Evolutionary conservation across 2,329 filamentous ascomycete species (phyloP).

Genomic region (Fusarium bulbicola): DNA sequence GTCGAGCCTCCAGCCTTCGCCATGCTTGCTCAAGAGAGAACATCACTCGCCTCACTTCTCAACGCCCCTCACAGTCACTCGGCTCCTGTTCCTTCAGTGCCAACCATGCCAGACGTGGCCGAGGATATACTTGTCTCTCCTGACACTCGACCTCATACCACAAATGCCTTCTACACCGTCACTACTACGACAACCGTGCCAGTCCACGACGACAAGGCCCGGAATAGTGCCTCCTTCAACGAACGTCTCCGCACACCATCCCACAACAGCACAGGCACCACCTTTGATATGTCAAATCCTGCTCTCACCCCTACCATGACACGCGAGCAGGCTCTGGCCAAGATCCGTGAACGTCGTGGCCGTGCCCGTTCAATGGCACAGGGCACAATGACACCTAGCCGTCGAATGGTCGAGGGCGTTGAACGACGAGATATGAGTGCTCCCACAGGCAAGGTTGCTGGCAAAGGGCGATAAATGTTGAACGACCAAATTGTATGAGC

Average conservation of each 20-base stretch:
- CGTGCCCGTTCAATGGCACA: slow-evolving; percentile 74
- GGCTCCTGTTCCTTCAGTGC: slow-evolving; percentile 50
- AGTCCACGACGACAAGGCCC: slow-evolving; percentile 55
- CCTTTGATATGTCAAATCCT: slow-evolving; percentile 65
- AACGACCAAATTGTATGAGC: slow-evolving; percentile 9
- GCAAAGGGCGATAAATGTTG: slow-evolving; percentile 29
- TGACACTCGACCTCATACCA: slow-evolving; percentile 55
- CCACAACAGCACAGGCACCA: slow-evolving; percentile 46
- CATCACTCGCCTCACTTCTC: slow-evolving; percentile 69
- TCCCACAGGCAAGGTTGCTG: slow-evolving; percentile 48
- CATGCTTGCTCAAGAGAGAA: slow-evolving; percentile 61
- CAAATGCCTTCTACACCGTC: slow-evolving; percentile 57
- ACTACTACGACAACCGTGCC: slow-evolving; percentile 63
- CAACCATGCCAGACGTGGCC: slow-evolving; percentile 45
- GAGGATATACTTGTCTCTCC: slow-evolving; percentile 31
- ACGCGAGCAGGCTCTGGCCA: slow-evolving; percentile 77
- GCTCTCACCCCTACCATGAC: slow-evolving; percentile 73
- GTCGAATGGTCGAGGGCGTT: slow-evolving; percentile 63
- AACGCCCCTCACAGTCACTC: slow-evolving; percentile 59
- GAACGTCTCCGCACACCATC: slow-evolving; percentile 58
- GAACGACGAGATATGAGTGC: slow-evolving; percentile 60
- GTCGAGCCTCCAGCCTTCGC: slow-evolving; percentile 70
- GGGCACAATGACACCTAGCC: slow-evolving; percentile 65
- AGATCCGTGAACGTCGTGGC: slow-evolving; percentile 77
- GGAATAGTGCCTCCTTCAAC: slow-evolving; percentile 52